These are phyloP conservation scores for Phytophthora ramorum DNA, from an alignment of 352 stramenopile species.

Conservation along the genomic window DNA sequence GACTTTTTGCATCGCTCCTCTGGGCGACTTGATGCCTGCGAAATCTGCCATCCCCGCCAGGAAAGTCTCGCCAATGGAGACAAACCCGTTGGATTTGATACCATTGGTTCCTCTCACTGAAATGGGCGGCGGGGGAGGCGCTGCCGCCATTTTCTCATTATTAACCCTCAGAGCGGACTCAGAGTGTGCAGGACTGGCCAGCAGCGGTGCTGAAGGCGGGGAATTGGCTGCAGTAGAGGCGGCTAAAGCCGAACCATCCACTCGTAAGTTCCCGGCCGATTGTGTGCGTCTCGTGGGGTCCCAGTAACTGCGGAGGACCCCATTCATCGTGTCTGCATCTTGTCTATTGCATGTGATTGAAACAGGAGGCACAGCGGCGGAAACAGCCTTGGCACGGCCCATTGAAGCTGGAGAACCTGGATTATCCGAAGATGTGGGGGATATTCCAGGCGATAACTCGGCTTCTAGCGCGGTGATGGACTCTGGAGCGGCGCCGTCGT, in stretches of 20 bases:
- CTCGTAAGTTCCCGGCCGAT: constrained; percentile 51
- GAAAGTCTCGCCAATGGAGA: constrained; percentile 57
- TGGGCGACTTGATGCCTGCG: constrained; percentile 30
- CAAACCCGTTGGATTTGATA: constrained; percentile 39
- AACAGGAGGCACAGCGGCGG: constrained; percentile 12
- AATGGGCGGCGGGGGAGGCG: constrained; percentile 24
- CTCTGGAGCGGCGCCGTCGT: not conserved
- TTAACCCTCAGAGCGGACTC: constrained; percentile 34
- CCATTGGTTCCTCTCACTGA: constrained; percentile 31
- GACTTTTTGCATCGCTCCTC: constrained; percentile 32
- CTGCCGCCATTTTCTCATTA: constrained; percentile 9
- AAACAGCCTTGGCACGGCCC: constrained; percentile 27
- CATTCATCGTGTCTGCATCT: constrained; percentile 13
- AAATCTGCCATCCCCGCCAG: constrained; percentile 47
- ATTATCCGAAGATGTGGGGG: not conserved
- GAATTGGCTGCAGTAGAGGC: constrained; percentile 7
- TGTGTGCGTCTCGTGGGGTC: constrained; percentile 58
- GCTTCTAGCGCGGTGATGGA: constrained; percentile 19
- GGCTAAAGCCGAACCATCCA: not conserved
- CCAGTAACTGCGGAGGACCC: constrained; percentile 8
- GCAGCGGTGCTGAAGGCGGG: constrained; percentile 8
- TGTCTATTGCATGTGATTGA: constrained; percentile 7
- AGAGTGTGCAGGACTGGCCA: constrained; percentile 31
- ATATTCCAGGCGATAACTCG: constrained; percentile 33
- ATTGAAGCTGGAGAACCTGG: constrained; percentile 6